These are phyloP conservation scores for Pyrenula massariospora DNA, from an alignment of 495 filamentous ascomycete species.

Conservation along the genomic window DNA sequence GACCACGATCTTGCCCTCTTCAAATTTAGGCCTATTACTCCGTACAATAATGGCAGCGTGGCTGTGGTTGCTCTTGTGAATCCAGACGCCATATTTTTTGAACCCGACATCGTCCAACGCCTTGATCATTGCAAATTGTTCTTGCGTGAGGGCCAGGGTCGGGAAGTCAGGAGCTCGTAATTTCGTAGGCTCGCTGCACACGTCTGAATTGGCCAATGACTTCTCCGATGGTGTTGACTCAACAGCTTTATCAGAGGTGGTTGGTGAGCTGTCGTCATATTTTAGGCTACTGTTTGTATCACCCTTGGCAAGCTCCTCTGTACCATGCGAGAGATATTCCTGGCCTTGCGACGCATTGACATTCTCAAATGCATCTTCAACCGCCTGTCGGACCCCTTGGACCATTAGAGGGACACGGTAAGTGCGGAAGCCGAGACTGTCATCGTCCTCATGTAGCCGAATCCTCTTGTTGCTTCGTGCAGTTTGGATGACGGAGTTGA, in stretches of 20 bases:
- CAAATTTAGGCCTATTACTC: conserved; percentile 44
- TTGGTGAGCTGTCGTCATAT: background rate
- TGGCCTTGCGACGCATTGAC: conserved; percentile 49
- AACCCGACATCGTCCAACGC: conserved; percentile 65
- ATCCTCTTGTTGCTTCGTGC: conserved; percentile 62
- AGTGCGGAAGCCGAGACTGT: conserved; percentile 46
- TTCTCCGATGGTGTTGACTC: conserved; percentile 3
- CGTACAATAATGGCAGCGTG: conserved; percentile 90
- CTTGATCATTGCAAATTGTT: conserved; percentile 74
- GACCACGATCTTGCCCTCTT: conserved; percentile 68
- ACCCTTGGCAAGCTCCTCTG: conserved; percentile 10
- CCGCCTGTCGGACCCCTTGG: conserved; percentile 53
- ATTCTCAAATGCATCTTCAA: conserved; percentile 65
- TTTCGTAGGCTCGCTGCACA: conserved; percentile 1
- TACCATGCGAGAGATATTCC: conserved; percentile 45
- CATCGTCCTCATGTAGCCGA: conserved; percentile 59
- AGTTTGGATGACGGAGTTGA: conserved; percentile 67
- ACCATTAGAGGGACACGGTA: conserved; percentile 72
- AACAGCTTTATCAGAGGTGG: conserved; percentile 21
- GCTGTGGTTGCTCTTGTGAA: conserved; percentile 65
- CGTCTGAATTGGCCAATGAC: background rate
- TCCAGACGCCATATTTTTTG: conserved; percentile 75
- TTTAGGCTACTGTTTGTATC: too few relatives aligned
- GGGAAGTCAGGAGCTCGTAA: conserved; percentile 30
- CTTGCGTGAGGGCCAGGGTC: conserved; percentile 62